Percentiles rank a stretch among this genome's conserved stretches.
Conservation (phyloP, 192 early-diverging fungal species). For the Backusella mclennaniae region DNA sequence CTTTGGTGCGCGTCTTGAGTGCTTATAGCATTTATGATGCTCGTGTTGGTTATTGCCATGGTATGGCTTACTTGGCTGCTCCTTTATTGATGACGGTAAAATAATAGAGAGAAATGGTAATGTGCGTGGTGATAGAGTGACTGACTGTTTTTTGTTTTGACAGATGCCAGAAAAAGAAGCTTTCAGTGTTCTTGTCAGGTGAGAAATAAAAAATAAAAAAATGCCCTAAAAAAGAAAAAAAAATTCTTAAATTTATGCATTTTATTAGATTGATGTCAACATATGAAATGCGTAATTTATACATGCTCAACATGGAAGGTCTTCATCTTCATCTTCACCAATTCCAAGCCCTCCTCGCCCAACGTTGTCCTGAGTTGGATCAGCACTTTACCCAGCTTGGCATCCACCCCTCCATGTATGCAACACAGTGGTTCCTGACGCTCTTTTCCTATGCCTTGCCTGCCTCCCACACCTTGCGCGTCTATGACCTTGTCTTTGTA, state of each 20-base stretch:
- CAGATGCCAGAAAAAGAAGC: constrained; percentile 91
- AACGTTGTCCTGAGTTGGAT: constrained; percentile 71
- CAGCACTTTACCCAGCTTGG: constrained; percentile 72
- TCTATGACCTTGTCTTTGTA: constrained; percentile 85
- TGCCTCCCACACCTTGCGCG: constrained; percentile 78
- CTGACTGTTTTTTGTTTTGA: background rate
- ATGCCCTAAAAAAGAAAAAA: background rate
- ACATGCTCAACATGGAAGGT: constrained; percentile 89
- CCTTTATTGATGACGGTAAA: constrained; percentile 82
- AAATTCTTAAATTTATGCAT: background rate
- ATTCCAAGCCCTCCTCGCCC: constrained; percentile 73
- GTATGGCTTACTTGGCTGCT: constrained; percentile 88
- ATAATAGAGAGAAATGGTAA: background rate
- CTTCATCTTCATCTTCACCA: constrained; percentile 87
- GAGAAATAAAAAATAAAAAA: background rate
- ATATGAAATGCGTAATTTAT: constrained; percentile 88
- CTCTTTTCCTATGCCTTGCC: constrained; percentile 94
- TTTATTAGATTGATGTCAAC: constrained; percentile 74
- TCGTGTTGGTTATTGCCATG: constrained; percentile 95
- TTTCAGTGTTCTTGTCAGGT: constrained; percentile 84
- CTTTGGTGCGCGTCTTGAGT: constrained; percentile 82
- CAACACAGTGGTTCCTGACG: constrained; percentile 95
- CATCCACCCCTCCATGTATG: constrained; percentile 86
- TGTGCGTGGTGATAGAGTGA: background rate
- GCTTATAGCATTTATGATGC: constrained; percentile 90